Conservation (phyloP, 805 yeast genomes). For the Teunomyces lycoperdinae region DNA sequence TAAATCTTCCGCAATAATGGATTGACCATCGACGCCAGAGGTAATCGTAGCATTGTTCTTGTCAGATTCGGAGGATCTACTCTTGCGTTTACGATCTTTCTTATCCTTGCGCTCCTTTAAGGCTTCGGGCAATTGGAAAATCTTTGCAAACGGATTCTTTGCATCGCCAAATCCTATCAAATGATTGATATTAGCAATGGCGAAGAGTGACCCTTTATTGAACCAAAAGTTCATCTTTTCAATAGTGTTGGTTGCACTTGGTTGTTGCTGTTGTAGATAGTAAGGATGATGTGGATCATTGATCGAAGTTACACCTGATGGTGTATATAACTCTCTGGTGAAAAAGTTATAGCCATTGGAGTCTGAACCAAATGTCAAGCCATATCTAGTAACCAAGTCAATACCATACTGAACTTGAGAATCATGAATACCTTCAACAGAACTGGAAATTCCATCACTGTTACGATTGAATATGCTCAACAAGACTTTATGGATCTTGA, state of each 20-base stretch:
- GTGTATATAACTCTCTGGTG: conserved; percentile 39
- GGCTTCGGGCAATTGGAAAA: conserved; percentile 70
- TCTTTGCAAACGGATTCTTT: conserved; percentile 69
- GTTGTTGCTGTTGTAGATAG: conserved; percentile 21
- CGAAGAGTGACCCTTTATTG: conserved; percentile 72
- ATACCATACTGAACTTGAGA: conserved; percentile 52
- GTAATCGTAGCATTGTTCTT: conserved; percentile 10
- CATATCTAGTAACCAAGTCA: conserved; percentile 62
- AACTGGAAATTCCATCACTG: conserved; percentile 9
- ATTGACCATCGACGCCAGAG: conserved; percentile 29
- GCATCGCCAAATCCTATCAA: conserved; percentile 76
- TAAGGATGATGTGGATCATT: conserved; percentile 35
- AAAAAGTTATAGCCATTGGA: conserved; percentile 63
- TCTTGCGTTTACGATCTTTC: conserved; percentile 60
- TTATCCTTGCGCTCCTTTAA: conserved; percentile 68
- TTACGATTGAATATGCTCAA: conserved; percentile 42
- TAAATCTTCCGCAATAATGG: conserved; percentile 32
- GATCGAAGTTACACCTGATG: conserved; percentile 25
- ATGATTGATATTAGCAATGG: conserved; percentile 72
- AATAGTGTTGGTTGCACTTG: conserved; percentile 24
- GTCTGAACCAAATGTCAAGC: conserved; percentile 66
- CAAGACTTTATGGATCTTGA: conserved; percentile 66
- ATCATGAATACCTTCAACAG: conserved; percentile 32
- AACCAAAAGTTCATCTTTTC: conserved; percentile 69
- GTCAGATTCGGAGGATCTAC: conserved; percentile 21